Conservation (phyloP, 441 rosid species). For the Flueggea neowawraea region DNA sequence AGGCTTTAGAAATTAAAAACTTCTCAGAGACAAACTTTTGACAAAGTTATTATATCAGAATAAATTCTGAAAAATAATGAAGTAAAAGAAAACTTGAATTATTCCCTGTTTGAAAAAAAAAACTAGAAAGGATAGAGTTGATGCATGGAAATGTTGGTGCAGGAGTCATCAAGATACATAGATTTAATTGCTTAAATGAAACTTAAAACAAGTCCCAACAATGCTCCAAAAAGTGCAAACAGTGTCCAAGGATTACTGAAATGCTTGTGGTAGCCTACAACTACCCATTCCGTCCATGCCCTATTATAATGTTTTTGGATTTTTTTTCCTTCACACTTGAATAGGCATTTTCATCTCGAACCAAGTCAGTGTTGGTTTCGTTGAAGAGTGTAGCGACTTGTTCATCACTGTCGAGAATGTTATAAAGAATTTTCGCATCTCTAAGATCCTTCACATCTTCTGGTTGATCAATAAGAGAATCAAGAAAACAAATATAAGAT, state of each 20-base stretch:
- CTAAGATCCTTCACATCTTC: constrained; percentile 20
- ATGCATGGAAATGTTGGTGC: no score
- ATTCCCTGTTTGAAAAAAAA: no score
- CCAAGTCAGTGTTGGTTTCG: constrained; percentile 11
- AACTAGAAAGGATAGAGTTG: no score
- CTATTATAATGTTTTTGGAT: constrained; percentile 11
- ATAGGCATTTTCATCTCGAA: not conserved
- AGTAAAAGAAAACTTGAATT: no score
- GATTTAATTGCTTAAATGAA: no score
- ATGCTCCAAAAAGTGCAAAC: constrained; percentile 3
- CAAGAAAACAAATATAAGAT: constrained; percentile 19
- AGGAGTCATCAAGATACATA: no score
- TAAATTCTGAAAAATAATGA: no score
- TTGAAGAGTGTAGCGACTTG: constrained; percentile 27
- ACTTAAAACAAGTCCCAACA: no score
- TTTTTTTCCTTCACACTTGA: not conserved
- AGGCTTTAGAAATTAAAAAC: no score
- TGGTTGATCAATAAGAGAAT: constrained; percentile 16
- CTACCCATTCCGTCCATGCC: not conserved
- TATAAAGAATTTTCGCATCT: constrained; percentile 4
- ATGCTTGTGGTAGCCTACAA: not conserved
- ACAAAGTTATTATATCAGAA: no score
- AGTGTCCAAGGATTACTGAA: constrained; percentile 13
- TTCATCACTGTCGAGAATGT: constrained; percentile 19
- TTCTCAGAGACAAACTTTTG: no score